phyloP scores from a whole-genome alignment of 2,329 filamentous ascomycete genomes.

The Ilyonectria robusta region DNA sequence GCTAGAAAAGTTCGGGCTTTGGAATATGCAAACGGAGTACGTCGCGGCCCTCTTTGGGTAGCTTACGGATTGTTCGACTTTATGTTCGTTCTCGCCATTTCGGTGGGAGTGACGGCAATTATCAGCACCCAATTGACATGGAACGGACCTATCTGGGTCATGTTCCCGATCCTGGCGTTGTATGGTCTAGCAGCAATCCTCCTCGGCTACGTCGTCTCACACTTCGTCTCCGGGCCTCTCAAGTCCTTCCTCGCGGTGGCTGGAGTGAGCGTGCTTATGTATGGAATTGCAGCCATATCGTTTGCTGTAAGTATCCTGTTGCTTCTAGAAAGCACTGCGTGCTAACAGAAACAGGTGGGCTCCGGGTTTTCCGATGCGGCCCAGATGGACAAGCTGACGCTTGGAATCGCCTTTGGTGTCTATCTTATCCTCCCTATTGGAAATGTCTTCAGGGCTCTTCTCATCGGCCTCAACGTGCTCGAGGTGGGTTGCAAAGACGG shows the following conservation, averaged over 20 bases:
- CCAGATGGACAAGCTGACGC: conserved; percentile 27
- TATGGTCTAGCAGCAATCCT: conserved; percentile 83
- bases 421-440: conserved; percentile 46
- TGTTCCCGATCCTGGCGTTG: conserved; percentile 82
- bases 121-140: conserved; percentile 72
- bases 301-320: conserved; percentile 52
- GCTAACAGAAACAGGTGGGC: conserved; percentile 24
- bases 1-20: conserved; percentile 81
- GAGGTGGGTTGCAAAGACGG: conserved; percentile 78
- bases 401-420: conserved; percentile 35
- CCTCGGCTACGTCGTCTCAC: conserved; percentile 74
- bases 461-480: conserved; percentile 84
- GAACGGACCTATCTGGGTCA: conserved; percentile 81
- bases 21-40: conserved; percentile 89
- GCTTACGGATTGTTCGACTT: conserved; percentile 86
- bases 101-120: conserved; percentile 74
- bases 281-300: conserved; percentile 78
- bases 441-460: conserved; percentile 76
- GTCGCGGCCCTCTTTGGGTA: conserved; percentile 82
- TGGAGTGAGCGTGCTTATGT: conserved; percentile 76
- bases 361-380: conserved; percentile 30
- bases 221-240: conserved; percentile 76
- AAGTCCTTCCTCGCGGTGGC: conserved; percentile 78
- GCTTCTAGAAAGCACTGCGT: conserved; percentile 18
- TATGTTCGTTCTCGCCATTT: conserved; percentile 74